Evolutionary conservation across 495 filamentous ascomycete genomes (phyloP), one percentile per base, ranked within the genome.

Genomic region (Elasticomyces elasticus): DNA sequence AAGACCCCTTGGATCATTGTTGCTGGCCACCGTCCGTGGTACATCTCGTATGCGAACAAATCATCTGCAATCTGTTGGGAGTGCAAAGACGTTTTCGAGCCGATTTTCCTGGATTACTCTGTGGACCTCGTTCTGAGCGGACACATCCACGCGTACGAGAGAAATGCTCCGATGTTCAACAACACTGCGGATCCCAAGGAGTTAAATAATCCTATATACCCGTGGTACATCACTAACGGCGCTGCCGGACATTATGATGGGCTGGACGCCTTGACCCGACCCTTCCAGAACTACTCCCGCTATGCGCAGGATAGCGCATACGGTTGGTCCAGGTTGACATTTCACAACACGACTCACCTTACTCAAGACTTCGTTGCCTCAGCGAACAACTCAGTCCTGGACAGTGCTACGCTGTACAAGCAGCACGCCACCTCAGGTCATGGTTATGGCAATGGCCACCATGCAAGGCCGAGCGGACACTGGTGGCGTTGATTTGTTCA

Each of bases 101-200:
- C 71, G 9, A 55, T 84, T 10, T 64, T 82, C 26, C 77, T 77
- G 63, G 68, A 72, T 43, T 80, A 82, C 62, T 77, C 77, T 9
- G 79, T 84, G 19, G 80, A 84, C 56, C 63, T 84, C 7, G 78
- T 68, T 26, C 72, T 82, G 9, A 79, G 79, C 63, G 80, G 80
- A 1, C 80, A 84, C 60, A 74, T 77, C 19, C 80, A 84, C 55
- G 79, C 77, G 62, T 76, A 74, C 28, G 73, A 81, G 58, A 71
- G 75, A 6, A 68, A 72, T 25, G 33, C 61, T 1, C 72, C 75
- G 0, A 66, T 77, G 40, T 58, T 46, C 50, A 28, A 52, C 19
- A 48, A 49, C 28, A 11, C 46, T n/a, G 5, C 49, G 4, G 59
- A 62, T 40, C 59, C 55, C 0, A 35, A 25, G 4, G 59, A 46